Conservation (phyloP, 495 filamentous ascomycete genomes). For the Parmelia sp. region DNA sequence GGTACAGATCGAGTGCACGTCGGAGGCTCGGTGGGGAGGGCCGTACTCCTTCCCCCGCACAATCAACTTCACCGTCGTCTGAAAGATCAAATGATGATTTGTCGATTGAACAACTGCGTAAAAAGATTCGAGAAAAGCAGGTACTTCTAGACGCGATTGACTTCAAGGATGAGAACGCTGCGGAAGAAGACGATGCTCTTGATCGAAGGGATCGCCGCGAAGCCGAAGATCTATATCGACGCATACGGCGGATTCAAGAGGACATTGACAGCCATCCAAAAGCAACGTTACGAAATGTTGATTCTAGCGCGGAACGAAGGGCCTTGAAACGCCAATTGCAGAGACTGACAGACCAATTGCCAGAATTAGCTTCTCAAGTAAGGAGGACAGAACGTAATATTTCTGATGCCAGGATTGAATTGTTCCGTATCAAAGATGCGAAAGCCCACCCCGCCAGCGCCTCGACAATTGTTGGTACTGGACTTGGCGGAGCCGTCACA, state of each 20-base stretch:
- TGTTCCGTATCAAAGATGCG: constrained; percentile 90
- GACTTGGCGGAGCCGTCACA: constrained; percentile 83
- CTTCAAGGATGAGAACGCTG: constrained; percentile 84
- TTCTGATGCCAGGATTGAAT: constrained; percentile 83
- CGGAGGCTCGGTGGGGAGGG: constrained; percentile 68
- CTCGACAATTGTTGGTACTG: constrained; percentile 82
- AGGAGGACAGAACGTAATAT: constrained; percentile 86
- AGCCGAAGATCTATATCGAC: constrained; percentile 87
- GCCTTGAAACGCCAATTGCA: constrained; percentile 84
- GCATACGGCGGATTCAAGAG: constrained; percentile 89
- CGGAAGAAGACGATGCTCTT: constrained; percentile 85
- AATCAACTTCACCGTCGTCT: constrained; percentile 66
- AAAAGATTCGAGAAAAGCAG: constrained; percentile 92
- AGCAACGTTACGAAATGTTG: constrained; percentile 60
- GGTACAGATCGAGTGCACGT: constrained; percentile 90
- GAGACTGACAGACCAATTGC: constrained; percentile 78
- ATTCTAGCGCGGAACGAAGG: constrained; percentile 81
- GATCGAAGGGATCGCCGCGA: constrained; percentile 88
- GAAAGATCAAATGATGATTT: constrained; percentile 68
- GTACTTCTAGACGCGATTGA: constrained; percentile 96
- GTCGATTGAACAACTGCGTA: constrained; percentile 77
- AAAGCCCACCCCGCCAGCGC: constrained; percentile 83
- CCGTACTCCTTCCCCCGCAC: constrained; percentile 65
- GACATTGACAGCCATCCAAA: constrained; percentile 92
- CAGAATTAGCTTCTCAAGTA: constrained; percentile 85